Evolutionary conservation across 1,284 basidiomycete species (phyloP).

Genomic region (Singerocomus rubriflavus): DNA sequence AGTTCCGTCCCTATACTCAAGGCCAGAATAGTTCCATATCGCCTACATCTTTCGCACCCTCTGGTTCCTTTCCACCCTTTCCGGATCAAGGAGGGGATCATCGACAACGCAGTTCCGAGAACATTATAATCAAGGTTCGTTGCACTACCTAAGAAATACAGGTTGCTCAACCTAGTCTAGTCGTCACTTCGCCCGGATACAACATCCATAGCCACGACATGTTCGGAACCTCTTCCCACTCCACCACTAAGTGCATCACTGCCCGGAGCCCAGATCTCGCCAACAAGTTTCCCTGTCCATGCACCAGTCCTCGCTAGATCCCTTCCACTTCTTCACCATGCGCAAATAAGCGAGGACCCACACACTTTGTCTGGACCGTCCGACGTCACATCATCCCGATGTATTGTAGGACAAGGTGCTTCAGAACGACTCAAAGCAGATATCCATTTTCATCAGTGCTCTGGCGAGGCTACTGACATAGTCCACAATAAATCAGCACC

Average conservation of each 20-base stretch:
- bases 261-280: constrained; percentile 3
- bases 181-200: constrained; percentile 9
- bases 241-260: constrained; percentile 20
- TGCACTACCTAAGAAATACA: not conserved
- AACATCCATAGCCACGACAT: constrained; percentile 16
- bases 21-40: constrained; percentile 4
- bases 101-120: constrained; percentile 20
- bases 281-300: constrained; percentile 13
- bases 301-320: constrained; percentile 7
- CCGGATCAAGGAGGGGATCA: constrained; percentile 4
- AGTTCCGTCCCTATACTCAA: constrained; percentile 10
- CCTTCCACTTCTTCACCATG: constrained; percentile 6
- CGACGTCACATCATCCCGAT: constrained; percentile 1
- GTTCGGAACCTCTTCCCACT: constrained; percentile 20
- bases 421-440: constrained; percentile 2
- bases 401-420: constrained; percentile 1
- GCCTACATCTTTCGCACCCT: constrained; percentile 5
- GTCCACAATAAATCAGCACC: not conserved
- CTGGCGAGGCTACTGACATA: not conserved
- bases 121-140: constrained; percentile 19
- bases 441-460: not conserved
- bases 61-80: constrained; percentile 3
- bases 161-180: constrained; percentile 11
- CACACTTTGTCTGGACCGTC: constrained; percentile 5
- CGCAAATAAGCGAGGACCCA: constrained; percentile 4